A percentile compares a stretch with the other conserved stretches of the same genome.
Conservation (phyloP, 257 asterid genomes). For the Jaltomata sinuosa region DNA sequence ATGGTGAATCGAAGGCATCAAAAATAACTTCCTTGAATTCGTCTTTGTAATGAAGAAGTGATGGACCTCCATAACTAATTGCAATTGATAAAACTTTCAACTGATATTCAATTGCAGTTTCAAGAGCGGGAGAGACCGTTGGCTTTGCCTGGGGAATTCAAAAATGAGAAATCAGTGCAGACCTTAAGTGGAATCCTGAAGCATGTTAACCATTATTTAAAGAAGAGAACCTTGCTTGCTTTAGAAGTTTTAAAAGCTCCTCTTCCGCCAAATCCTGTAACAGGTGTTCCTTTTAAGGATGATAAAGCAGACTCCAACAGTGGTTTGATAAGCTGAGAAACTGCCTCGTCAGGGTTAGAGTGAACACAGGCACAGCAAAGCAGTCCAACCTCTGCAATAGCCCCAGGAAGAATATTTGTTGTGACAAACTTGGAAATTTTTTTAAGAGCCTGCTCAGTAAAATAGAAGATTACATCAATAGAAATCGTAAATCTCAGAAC, state of each 20-base stretch:
- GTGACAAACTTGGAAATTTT: conserved; percentile 85
- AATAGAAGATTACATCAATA: conserved; percentile 13
- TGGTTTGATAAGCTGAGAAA: conserved; percentile 72
- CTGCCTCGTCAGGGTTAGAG: conserved; percentile 88
- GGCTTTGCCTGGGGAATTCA: conserved; percentile 53
- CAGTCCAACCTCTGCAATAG: conserved; percentile 94
- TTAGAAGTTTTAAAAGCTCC: conserved; percentile 33
- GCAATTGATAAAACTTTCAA: conserved; percentile 91
- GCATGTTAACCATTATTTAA: conserved; percentile 11
- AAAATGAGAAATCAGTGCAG: conserved; percentile 12
- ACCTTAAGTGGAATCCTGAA: conserved; percentile 12
- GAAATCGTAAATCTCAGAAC: not conserved
- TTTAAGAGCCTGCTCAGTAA: conserved; percentile 63
- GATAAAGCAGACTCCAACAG: conserved; percentile 60
- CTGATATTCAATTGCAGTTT: conserved; percentile 77
- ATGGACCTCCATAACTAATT: conserved; percentile 87
- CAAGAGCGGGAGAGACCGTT: conserved; percentile 84
- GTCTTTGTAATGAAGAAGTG: conserved; percentile 62
- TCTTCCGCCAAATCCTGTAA: conserved; percentile 67
- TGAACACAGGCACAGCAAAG: conserved; percentile 98
- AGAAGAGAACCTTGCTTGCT: conserved; percentile 61
- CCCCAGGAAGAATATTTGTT: conserved; percentile 96
- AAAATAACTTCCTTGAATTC: conserved; percentile 73
- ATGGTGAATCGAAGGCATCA: conserved; percentile 85
- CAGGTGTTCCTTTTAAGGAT: conserved; percentile 68